These are phyloP conservation scores for Chrysoporthe deuterocubensis DNA, from an alignment of 2,329 filamentous ascomycete species.

Conservation along the genomic window DNA sequence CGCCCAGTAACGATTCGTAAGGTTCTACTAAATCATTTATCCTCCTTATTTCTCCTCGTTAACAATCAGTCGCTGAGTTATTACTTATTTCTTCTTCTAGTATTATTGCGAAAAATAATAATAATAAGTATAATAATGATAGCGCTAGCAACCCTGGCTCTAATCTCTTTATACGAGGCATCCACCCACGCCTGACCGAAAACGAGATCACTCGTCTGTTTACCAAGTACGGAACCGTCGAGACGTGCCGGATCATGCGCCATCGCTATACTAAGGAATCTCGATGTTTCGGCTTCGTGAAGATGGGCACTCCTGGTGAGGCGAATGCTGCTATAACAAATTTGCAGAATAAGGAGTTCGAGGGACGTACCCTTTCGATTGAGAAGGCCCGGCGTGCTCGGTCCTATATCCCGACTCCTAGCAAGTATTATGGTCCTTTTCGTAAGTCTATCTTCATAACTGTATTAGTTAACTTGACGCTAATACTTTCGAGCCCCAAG, in stretches of 20 bases:
- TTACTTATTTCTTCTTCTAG: conserved; percentile 33
- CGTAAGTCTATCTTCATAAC: conserved; percentile 71
- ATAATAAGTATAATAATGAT: conserved; percentile 54
- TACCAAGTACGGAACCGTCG: conserved; percentile 97
- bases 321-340: conserved; percentile 97
- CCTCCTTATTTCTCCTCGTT: conserved; percentile 21
- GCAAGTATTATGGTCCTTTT: conserved; percentile 98
- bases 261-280: conserved; percentile 98
- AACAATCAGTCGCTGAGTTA: conserved; percentile 16
- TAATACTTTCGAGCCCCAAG: too few species aligned
- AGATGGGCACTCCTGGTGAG: conserved; percentile 94
- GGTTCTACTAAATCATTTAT: too few species aligned
- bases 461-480: too few species aligned
- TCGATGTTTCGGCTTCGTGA: conserved; percentile 98
- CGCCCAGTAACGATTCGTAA: conserved; percentile 60
- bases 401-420: conserved; percentile 93
- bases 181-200: conserved; percentile 89
- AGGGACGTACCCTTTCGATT: conserved; percentile 94
- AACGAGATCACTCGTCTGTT: conserved; percentile 92
- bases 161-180: conserved; percentile 98
- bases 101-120: conserved; percentile 54
- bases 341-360: conserved; percentile 91
- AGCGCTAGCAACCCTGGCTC: conserved; percentile 90
- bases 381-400: conserved; percentile 97
- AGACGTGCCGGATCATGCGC: conserved; percentile 99